A percentile compares a stretch with the other conserved stretches of the same genome.
phyloP scores from a whole-genome alignment of 257 asterid species.

The Jacaranda copaia region DNA sequence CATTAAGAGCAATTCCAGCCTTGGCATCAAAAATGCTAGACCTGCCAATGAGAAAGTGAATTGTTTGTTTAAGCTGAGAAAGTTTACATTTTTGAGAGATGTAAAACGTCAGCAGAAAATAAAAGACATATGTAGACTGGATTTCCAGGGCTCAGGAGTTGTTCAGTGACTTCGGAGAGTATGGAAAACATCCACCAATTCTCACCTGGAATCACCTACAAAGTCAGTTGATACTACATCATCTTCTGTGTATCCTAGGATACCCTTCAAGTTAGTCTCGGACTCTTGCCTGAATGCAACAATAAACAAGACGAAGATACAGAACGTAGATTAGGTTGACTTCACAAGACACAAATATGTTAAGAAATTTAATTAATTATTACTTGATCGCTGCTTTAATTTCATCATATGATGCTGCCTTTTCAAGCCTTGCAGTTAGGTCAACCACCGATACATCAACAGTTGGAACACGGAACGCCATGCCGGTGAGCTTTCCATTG shows the following conservation, averaged over 20 bases:
- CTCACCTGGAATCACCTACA: constrained; percentile 61
- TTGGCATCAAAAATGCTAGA: constrained; percentile 76
- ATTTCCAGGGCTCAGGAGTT: no score
- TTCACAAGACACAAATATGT: background rate
- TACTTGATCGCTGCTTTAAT: constrained; percentile 68
- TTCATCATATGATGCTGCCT: constrained; percentile 66
- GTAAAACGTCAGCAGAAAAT: no score
- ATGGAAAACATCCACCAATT: background rate
- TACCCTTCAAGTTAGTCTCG: constrained; percentile 58
- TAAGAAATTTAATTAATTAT: background rate
- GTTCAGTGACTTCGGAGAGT: background rate
- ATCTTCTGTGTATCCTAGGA: constrained; percentile 71
- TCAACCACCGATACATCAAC: constrained; percentile 70
- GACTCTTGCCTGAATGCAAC: constrained; percentile 51
- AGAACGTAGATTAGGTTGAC: constrained; percentile 18
- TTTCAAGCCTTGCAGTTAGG: constrained; percentile 59
- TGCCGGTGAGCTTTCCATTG: constrained; percentile 70
- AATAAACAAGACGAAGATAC: background rate
- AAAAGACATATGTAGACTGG: no score
- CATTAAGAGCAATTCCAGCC: constrained; percentile 72
- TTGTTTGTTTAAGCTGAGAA: background rate
- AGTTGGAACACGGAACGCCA: constrained; percentile 78
- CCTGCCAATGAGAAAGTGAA: constrained; percentile 40
- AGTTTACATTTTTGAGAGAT: background rate
- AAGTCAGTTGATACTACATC: constrained; percentile 70